phyloP scores from a whole-genome alignment of 208 protist species.

The Crithidia brevicula region DNA sequence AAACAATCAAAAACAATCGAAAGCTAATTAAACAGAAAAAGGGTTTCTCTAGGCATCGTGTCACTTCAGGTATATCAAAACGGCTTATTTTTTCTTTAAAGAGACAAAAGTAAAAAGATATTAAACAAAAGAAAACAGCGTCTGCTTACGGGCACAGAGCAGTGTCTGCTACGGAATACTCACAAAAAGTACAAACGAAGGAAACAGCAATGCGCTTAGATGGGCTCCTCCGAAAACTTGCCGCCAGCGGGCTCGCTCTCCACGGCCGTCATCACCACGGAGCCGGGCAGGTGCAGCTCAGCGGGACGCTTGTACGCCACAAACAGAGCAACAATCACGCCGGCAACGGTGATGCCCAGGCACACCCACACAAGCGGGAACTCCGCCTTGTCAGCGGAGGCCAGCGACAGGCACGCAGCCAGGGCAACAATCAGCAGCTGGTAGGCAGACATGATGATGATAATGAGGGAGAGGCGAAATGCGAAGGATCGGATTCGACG shows the following conservation, averaged over 20 bases:
- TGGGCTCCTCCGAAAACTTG: slow-evolving; percentile 6
- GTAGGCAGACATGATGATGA: background rate
- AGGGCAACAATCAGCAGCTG: slow-evolving; percentile 23
- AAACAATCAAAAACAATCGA: no score
- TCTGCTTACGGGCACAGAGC: no score
- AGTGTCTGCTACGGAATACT: no score
- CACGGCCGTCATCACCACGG: slow-evolving; percentile 39
- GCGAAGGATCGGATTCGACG: no score
- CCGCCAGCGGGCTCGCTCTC: slow-evolving; percentile 28
- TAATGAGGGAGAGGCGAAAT: background rate
- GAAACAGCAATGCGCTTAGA: no score
- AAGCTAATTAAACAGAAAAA: no score
- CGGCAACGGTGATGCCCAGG: slow-evolving; percentile 61
- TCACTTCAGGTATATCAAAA: no score
- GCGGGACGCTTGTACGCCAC: slow-evolving; percentile 62
- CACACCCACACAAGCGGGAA: slow-evolving; percentile 71
- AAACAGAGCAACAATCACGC: slow-evolving; percentile 46
- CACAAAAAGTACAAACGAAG: no score
- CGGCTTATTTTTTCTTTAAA: no score
- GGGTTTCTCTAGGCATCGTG: no score
- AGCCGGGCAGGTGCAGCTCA: slow-evolving; percentile 49
- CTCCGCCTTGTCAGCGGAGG: slow-evolving; percentile 43
- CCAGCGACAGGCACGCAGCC: slow-evolving; percentile 30
- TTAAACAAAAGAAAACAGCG: no score
- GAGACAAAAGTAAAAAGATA: no score